Evolutionary conservation across 768 basidiomycete species (phyloP), one percentile per base, ranked within the genome.

Genomic region (Arthromyces matolae): DNA sequence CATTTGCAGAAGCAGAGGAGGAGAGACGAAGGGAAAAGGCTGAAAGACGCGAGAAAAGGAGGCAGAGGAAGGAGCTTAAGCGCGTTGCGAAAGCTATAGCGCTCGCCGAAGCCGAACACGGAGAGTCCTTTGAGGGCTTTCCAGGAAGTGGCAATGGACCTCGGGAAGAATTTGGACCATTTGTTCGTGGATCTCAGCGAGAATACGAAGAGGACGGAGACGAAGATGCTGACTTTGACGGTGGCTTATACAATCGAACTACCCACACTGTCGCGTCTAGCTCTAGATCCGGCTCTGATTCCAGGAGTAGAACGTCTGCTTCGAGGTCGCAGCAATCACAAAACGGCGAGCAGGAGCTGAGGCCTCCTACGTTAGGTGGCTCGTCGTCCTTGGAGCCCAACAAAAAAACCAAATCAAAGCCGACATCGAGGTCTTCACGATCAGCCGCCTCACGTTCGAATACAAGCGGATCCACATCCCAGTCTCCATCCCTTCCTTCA

Each of bases 41-140:
- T 19, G 76, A 80, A 55, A 63, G 79, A 47, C 64, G 75, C 16
- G 69, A 68, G 69, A 66, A 79, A 54, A 69, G 27, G 33, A 42
- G 51, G 16, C 47, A 54, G 40, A 37, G 47, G 14, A 54, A 50
- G 45, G 60, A 58, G 41, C 45, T 50, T 23, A 54, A 70, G 48
- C 62, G 65, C 16, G 65, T 67, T 1, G 71, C 72, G 12, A 56
- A 71, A 50, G 62, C 71, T 6, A 54, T 71, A 4, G 67, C 67
- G 31, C 56, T 68, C 23, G 67, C 58, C 64, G 59, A 8, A 63
- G 67, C 58, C 64, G 59, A 8, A 63, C 42, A 63, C 12, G 62
- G 64, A 5, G 72, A 66, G 4, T 69, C 71, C 10, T 85, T 88
- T 49, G 83, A 87, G 56, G 84, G 83, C 0, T 86, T 85, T 64